Percentiles rank a stretch among this genome's conserved stretches.
phyloP scores from a whole-genome alignment of 352 stramenopile species.

The Globisporangium paroecandrum region DNA sequence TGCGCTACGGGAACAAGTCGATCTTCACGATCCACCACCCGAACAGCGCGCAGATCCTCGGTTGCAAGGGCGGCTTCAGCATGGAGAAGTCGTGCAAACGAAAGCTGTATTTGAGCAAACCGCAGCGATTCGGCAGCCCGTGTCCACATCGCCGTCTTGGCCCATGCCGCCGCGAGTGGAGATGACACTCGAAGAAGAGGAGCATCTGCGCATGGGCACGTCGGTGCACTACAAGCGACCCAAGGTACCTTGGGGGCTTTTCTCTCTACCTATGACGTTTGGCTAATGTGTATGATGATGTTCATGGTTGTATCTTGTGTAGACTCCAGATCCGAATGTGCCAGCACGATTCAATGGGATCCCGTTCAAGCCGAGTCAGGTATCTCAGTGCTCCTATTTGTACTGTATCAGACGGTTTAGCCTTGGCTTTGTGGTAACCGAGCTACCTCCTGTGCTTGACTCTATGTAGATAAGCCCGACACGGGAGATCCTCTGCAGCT shows the following conservation, averaged over 20 bases:
- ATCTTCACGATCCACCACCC: conserved; percentile 56
- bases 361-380: conserved; percentile 52
- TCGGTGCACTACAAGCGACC: conserved; percentile 13
- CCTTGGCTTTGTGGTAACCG: background rate
- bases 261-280: background rate
- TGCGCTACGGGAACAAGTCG: conserved; percentile 40
- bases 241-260: background rate
- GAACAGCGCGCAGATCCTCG: conserved; percentile 23
- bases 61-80: conserved; percentile 24
- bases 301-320: background rate
- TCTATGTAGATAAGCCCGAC: conserved; percentile 35
- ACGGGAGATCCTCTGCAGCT: conserved; percentile 45
- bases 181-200: conserved; percentile 9
- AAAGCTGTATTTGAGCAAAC: conserved; percentile 21
- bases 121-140: background rate
- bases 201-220: conserved; percentile 14
- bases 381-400: conserved; percentile 12
- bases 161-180: background rate
- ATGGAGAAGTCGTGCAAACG: conserved; percentile 17
- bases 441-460: background rate
- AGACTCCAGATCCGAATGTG: conserved; percentile 52
- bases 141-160: background rate
- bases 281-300: background rate
- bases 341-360: conserved; percentile 62
- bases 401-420: background rate